Evolutionary conservation across 768 basidiomycete genomes (phyloP).

Genomic region (Termitomyces sp.): DNA sequence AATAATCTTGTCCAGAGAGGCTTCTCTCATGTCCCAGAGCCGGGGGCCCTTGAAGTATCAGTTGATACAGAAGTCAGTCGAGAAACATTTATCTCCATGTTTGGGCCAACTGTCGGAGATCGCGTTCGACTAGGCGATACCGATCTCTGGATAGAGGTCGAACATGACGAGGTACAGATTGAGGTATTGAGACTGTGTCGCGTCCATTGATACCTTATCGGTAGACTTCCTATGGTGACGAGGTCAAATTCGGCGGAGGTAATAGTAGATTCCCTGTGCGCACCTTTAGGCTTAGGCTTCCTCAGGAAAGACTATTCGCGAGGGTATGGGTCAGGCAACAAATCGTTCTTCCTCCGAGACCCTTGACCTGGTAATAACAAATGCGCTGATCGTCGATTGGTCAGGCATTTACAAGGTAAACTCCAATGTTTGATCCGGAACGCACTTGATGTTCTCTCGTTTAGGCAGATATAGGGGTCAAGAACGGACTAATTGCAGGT

Average conservation of each 20-base stretch:
- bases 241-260: conserved; percentile 98
- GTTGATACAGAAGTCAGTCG: conserved; percentile 54
- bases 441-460: not conserved
- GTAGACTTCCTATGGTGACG: conserved; percentile 88
- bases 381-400: conserved; percentile 93
- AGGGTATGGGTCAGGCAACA: conserved; percentile 94
- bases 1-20: conserved; percentile 45
- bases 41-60: conserved; percentile 46
- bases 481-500: conserved; percentile 71
- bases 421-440: not conserved
- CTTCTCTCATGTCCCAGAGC: conserved; percentile 69
- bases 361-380: conserved; percentile 92
- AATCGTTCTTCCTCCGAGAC: conserved; percentile 59
- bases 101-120: conserved; percentile 91
- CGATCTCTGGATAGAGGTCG: conserved; percentile 86
- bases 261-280: conserved; percentile 8
- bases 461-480: conserved; percentile 93
- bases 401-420: conserved; percentile 88
- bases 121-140: conserved; percentile 87
- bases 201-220: not conserved
- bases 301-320: conserved; percentile 86
- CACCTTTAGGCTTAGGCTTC: not conserved
- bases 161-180: conserved; percentile 64
- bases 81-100: conserved; percentile 87
- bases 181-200: not conserved